phyloP scores from a whole-genome alignment of 2,329 filamentous ascomycete genomes.

The Fusarium piperis region DNA sequence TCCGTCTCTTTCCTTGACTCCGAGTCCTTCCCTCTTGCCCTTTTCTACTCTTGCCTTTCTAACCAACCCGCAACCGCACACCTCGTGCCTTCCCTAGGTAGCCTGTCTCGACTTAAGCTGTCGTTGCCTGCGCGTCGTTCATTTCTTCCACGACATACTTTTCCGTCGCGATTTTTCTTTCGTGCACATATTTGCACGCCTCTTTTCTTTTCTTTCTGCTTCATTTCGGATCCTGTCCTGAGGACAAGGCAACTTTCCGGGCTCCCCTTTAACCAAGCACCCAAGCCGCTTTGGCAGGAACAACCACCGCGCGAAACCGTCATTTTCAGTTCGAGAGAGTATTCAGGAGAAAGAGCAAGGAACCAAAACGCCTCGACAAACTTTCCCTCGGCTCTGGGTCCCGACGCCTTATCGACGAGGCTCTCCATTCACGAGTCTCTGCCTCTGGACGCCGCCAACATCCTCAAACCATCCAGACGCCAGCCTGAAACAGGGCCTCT shows the following conservation, averaged over 20 bases:
- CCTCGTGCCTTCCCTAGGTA: conserved; percentile 21
- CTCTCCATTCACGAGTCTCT: conserved; percentile 26
- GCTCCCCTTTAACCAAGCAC: conserved; percentile 4
- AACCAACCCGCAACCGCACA: conserved; percentile 24
- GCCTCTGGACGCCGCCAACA: conserved; percentile 22
- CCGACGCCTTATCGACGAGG: conserved; percentile 24
- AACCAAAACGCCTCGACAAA: conserved; percentile 21
- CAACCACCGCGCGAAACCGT: conserved; percentile 15
- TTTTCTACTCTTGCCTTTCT: conserved; percentile 8
- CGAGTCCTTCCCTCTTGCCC: neutral
- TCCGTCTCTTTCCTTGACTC: conserved; percentile 6
- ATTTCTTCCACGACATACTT: conserved; percentile 26
- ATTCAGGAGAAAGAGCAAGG: conserved; percentile 19
- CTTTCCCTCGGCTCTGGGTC: conserved; percentile 11
- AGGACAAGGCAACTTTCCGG: conserved; percentile 27
- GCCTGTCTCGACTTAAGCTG: conserved; percentile 36
- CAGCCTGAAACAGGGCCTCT: conserved; percentile 41
- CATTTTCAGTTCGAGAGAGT: neutral
- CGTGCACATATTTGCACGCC: conserved; percentile 4
- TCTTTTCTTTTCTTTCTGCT: neutral
- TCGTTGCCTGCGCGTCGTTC: conserved; percentile 38
- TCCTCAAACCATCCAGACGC: conserved; percentile 36
- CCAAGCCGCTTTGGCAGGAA: conserved; percentile 24
- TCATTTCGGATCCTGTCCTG: conserved; percentile 19
- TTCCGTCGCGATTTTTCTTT: conserved; percentile 13